Conservation (phyloP, 345 rosid species). For the Turritis glabra region DNA sequence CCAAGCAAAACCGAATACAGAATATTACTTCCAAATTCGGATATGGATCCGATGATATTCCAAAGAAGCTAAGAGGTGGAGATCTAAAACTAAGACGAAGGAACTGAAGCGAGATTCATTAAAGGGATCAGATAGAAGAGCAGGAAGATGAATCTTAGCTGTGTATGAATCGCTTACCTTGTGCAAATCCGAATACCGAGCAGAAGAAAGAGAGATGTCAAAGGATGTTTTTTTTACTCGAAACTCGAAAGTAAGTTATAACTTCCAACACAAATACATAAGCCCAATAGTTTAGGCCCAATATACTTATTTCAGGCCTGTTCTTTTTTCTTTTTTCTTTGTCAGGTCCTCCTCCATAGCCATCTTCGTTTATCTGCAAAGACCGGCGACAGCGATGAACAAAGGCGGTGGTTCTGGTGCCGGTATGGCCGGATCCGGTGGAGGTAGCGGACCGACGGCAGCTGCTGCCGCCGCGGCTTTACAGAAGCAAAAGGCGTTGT, state of each 20-base stretch:
- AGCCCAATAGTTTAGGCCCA: neutral
- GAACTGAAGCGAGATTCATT: neutral
- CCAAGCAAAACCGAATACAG: neutral
- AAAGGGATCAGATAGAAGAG: neutral
- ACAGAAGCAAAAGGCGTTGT: conserved; percentile 80
- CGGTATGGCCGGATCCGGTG: conserved; percentile 44
- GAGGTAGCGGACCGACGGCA: conserved; percentile 67
- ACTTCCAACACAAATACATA: neutral
- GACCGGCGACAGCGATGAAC: conserved; percentile 46
- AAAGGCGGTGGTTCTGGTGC: conserved; percentile 56
- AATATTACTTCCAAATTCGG: neutral
- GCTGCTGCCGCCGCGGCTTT: conserved; percentile 77
- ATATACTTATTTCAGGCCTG: neutral
- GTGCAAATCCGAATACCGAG: neutral
- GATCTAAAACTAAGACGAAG: neutral
- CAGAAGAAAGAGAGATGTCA: neutral
- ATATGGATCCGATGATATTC: conserved; percentile 6
- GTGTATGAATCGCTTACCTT: conserved; percentile 29
- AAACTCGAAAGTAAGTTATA: neutral
- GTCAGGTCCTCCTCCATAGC: neutral
- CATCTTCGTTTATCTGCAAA: neutral
- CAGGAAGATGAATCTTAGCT: conserved; percentile 11
- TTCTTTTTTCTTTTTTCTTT: neutral
- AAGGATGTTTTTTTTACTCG: neutral
- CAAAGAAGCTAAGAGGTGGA: neutral